Percentiles rank a stretch among this genome's conserved stretches.
These are phyloP conservation scores for Citrus inodora DNA, from an alignment of 345 rosid genomes.

Conservation along the genomic window DNA sequence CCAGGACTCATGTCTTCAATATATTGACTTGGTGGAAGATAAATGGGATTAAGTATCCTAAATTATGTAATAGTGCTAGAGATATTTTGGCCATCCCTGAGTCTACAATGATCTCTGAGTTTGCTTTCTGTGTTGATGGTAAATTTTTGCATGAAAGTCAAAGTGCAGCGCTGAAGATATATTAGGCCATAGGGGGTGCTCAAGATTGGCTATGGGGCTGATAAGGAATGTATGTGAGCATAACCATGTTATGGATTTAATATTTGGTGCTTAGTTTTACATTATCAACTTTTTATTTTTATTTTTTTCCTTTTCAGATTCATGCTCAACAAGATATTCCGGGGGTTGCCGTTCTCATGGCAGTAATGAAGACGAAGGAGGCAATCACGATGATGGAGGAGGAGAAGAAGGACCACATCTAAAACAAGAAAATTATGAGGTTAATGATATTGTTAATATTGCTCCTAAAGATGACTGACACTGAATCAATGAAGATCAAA, in stretches of 20 bases:
- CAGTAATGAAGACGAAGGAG: background rate
- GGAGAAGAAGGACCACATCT: too few relatives aligned
- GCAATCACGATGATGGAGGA: fast-evolving
- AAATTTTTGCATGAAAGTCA: background rate
- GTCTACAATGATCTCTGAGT: background rate
- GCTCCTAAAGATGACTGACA: too few relatives aligned
- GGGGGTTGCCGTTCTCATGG: background rate
- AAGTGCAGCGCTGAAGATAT: background rate
- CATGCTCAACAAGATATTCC: background rate
- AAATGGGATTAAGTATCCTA: background rate
- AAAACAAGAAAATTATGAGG: too few relatives aligned
- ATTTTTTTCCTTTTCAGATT: background rate
- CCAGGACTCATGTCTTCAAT: background rate
- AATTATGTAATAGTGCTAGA: background rate
- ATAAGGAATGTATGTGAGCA: background rate
- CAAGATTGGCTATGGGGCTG: background rate
- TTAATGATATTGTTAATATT: too few relatives aligned
- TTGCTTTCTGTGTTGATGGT: background rate
- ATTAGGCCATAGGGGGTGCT: background rate
- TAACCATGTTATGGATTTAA: background rate
- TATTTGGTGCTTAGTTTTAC: background rate
- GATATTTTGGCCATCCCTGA: background rate
- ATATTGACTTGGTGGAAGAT: background rate
- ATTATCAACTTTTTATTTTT: background rate
- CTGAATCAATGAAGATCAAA: too few relatives aligned